phyloP scores from a whole-genome alignment of 306 rosid species.

The Lithocarpus polystachyus region DNA sequence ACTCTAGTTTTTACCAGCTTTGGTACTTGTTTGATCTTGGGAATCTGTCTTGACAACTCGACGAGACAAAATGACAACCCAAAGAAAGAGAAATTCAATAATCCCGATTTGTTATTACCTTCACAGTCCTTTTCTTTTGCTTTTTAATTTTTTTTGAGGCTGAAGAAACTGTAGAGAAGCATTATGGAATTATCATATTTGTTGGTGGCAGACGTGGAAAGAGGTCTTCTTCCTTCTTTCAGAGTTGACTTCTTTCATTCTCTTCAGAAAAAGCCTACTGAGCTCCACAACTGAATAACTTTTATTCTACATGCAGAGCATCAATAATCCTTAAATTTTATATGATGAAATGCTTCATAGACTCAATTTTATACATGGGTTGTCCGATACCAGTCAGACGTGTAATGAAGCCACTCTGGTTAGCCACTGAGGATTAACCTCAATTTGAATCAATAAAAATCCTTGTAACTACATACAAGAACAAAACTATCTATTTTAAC shows the following conservation, averaged over 20 bases:
- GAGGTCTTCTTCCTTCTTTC: no score
- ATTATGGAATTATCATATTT: background rate
- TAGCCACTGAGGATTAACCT: constrained; percentile 13
- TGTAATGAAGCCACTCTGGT: constrained; percentile 19
- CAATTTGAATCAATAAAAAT: constrained; percentile 30
- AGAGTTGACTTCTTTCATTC: background rate
- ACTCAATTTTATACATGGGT: constrained; percentile 14
- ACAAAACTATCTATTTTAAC: constrained; percentile 36
- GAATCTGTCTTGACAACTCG: background rate
- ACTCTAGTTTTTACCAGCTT: background rate
- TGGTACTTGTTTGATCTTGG: background rate
- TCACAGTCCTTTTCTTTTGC: background rate
- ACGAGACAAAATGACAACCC: background rate
- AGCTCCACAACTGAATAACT: background rate
- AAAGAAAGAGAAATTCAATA: background rate
- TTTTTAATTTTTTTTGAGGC: background rate
- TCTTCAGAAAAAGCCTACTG: background rate
- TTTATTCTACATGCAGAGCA: no score
- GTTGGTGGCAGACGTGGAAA: no score
- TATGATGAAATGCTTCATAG: constrained; percentile 16
- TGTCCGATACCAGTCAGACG: constrained; percentile 20
- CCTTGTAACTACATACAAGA: constrained; percentile 22
- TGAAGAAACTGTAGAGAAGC: background rate
- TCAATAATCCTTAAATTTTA: background rate
- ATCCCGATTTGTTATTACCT: background rate